Conservation (phyloP, 192 early-diverging fungal genomes). For the Umbelopsis ramanniana region DNA sequence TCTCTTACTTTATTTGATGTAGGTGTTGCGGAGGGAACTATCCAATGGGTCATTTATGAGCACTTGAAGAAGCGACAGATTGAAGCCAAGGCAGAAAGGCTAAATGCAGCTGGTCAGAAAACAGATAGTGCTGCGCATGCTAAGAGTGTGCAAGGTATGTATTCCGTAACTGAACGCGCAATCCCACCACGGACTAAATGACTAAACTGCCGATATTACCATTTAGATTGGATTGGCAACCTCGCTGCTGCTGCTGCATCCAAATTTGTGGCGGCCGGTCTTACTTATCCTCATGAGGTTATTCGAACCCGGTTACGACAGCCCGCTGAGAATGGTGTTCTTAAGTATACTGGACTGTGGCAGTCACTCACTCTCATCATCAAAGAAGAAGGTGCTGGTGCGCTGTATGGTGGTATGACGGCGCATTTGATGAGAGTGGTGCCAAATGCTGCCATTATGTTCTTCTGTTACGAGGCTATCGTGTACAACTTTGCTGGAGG, state of each 20-base stretch:
- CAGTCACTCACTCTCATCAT: constrained; percentile 59
- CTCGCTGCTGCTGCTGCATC: constrained; percentile 82
- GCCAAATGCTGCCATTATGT: constrained; percentile 96
- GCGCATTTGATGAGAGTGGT: constrained; percentile 94
- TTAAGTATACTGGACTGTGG: constrained; percentile 80
- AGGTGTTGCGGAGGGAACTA: constrained; percentile 87
- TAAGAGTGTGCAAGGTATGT: constrained; percentile 9
- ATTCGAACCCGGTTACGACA: constrained; percentile 90
- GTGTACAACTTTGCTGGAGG: constrained; percentile 52
- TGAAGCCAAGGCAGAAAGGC: constrained; percentile 21
- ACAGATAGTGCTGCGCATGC: constrained; percentile 9
- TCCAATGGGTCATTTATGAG: constrained; percentile 98
- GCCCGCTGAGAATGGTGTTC: constrained; percentile 65
- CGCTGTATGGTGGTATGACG: constrained; percentile 94
- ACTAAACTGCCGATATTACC: too few species aligned
- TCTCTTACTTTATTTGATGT: constrained; percentile 13
- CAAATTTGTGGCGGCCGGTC: constrained; percentile 85
- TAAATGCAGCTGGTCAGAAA: not conserved
- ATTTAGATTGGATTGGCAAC: constrained; percentile 77
- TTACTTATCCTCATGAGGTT: constrained; percentile 97
- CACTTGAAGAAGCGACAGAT: constrained; percentile 72
- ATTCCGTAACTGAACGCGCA: too few species aligned
- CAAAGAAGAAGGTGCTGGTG: constrained; percentile 81
- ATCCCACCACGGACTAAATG: too few species aligned
- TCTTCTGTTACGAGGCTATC: constrained; percentile 83